Evolutionary conservation across 2,329 filamentous ascomycete species (phyloP), one percentile per base, ranked within the genome.

Genomic region (Alternaria brassicae): DNA sequence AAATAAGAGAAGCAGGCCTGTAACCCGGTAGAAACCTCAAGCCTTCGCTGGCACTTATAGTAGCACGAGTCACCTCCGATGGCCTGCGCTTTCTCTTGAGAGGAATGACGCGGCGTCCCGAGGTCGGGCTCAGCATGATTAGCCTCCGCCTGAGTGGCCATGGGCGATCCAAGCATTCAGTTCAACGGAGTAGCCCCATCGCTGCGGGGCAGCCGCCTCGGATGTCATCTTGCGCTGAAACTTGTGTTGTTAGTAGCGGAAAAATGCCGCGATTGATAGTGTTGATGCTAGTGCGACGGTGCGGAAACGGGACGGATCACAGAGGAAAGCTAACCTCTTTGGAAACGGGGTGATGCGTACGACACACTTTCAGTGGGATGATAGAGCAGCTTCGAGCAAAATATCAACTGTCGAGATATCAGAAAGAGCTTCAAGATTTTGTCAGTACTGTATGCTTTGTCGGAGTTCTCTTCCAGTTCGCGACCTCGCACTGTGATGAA

Each of bases 241-340:
- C 25, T 41, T 23, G 12, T 53, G 58, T 34, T 56, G 50, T 17
- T 52, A 27, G 23, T 15, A 37, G 63, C 67, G 67, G 67, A 69
- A 69, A 55, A 41, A 30, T 21, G 32, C 64, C 65, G 64, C 65
- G 17, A 49, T 44, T 21, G 49, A 37, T 58, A 41, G 36, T 36
- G 39, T 32, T 27, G 47, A 44, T 49, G 50, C 21, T 41, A 30
- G 39, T 63, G 64, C 61, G 54, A 65, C 28, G 36, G 55, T 67
- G 64, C 64, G 66, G 50, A 64, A 50, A 36, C 39, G 37, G 19
- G 17, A 23, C 41, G 25, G 42, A 10, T 45, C 13, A n/a, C 17
- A 23, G 15, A 47, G 28, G 28, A 2, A 34, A 10, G 23, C 27
- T 45, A 42, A 25, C 17, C 7, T 23, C 36, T 39, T 57, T 12